Evolutionary conservation across 176 grass and related monocot genomes (phyloP), one percentile per base, ranked within the genome.

Genomic region (Carex scoparia): DNA sequence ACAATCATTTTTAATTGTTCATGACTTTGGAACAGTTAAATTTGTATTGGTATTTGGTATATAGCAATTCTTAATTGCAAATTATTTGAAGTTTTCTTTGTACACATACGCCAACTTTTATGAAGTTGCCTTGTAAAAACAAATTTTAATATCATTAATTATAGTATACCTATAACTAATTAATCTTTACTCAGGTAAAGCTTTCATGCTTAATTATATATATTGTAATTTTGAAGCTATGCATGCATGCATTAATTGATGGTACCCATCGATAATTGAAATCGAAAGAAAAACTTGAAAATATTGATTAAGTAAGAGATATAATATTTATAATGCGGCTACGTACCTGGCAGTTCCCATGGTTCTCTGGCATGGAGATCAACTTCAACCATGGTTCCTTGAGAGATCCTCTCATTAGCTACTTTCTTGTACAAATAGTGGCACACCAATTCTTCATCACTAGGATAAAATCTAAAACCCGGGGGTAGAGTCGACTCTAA

Each of bases 351-450:
- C 71, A 98, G 89, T 84, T 98, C 95, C 95, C 95, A 98, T 63
- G 95, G 95, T 31, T 98, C 95, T 18, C 88, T 86, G 4, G 88
- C 80, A 86, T 98, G 95, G 70, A 98, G 89, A 86, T 95, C 91
- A n/a, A 98, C 95, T 61, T 98, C 91, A 13, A 98, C 93, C 33
- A 98, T 87, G 23, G 93, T 98, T 19, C 89, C 93, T 70, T 89
- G 90, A 3, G 80, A 82, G 61, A 84, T 83, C 58, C 86, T 83
- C 87, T 92, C 86, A 83, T 90, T 89, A 84, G 69, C 23, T n/a
- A 95, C 93, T 92, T 98, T 98, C 89, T 93, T 95, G 91, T 89
- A 84, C 69, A 98, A 91, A 79, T 95, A 98, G 84, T 98, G 91
- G 88, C 95, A 98, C 38, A 98, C 95, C 13, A 98, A 82, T 90